Base-by-base conservation (phyloP, 345 rosid genomes). In the Syzygium aqueum region DNA sequence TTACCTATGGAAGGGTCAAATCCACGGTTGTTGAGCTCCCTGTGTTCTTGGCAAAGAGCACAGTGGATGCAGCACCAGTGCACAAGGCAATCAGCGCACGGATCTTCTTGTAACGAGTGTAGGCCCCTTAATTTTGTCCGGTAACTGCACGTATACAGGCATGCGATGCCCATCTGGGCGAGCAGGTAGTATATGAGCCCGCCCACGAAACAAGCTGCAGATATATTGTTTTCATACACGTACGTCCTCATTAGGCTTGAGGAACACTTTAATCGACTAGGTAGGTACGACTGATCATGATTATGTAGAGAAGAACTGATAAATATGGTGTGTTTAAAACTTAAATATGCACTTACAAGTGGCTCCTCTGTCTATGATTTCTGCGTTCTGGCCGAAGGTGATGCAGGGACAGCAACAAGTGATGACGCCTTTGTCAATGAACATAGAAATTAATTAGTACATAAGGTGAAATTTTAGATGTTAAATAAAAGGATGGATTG, bases 21-120 rank as follows among this genome's bases (percentile, higher is more conserved):
- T 28, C 85, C 88, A 15, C 85, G 84, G 73, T 86, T 52, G 22
- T 80, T 53, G 23, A 86, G 88, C 73, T 86, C 88, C 16, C 88
- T 82, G 49, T 86, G 30, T 50, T 87, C 88, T 78, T 87, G 85
- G 51, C 88, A 87, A n/a, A 87, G 40, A 40, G 88, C 88, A 23
- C 88, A 87, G 11, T 11, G 28, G 1, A 12, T 40, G 40, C 88
- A 87, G 13, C 40, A 87, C 50, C 37, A 59, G 80, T 87, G 88
- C 16, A 83, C 19, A 21, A 28, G 53, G 77, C 40, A 87, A 78
- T 87, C 85, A 6, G 6, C 59, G 15, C 78, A 53, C 15, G 28
- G 53, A 30, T 10, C 22, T 21, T 53, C 84, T 11, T 12, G 73
- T 67, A 86, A 28, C 16, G 53, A 53, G 85, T 51, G 82, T 11